These are phyloP conservation scores for Phyllosticta paracitricarpa DNA, from an alignment of 2,329 filamentous ascomycete genomes.

Conservation along the genomic window DNA sequence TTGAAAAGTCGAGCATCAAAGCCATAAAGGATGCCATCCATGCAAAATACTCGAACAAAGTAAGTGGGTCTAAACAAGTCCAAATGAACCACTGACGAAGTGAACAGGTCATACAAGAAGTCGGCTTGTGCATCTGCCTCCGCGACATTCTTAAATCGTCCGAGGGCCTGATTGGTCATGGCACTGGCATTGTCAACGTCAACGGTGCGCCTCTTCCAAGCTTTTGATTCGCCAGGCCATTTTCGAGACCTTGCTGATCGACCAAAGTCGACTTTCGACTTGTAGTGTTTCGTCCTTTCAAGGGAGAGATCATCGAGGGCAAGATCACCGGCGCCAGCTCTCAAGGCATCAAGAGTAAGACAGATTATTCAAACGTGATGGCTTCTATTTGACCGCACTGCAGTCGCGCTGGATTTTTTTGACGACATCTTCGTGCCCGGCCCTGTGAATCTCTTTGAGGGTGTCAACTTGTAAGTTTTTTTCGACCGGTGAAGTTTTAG, in stretches of 20 bases:
- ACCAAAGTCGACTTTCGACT: slow-evolving; percentile 76
- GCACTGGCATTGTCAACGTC: slow-evolving; percentile 84
- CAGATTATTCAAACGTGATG: neutral
- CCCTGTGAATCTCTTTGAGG: slow-evolving; percentile 23
- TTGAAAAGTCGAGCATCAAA: slow-evolving; percentile 68
- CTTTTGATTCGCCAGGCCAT: neutral
- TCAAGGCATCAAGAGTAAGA: slow-evolving; percentile 59
- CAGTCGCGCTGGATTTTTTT: slow-evolving; percentile 83
- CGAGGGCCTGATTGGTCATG: slow-evolving; percentile 88
- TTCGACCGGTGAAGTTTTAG: neutral
- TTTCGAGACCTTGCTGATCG: neutral
- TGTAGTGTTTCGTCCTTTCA: slow-evolving; percentile 91
- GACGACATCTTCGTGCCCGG: slow-evolving; percentile 74
- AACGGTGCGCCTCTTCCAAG: slow-evolving; percentile 53
- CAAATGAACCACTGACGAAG: slow-evolving; percentile 5
- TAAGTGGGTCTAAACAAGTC: slow-evolving; percentile 22
- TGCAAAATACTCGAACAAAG: slow-evolving; percentile 89
- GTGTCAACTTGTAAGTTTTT: slow-evolving; percentile 54
- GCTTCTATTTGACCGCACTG: neutral
- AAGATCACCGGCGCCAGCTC: slow-evolving; percentile 67
- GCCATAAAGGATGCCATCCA: slow-evolving; percentile 97
- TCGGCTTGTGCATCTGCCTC: slow-evolving; percentile 86
- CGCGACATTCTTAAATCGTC: slow-evolving; percentile 85
- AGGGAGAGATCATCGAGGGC: slow-evolving; percentile 81
- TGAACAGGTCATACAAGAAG: slow-evolving; percentile 70